A percentile compares a stretch with the other conserved stretches of the same genome.
Conservation (phyloP, 1,284 basidiomycete species). For the Ceraceosorus guamensis region DNA sequence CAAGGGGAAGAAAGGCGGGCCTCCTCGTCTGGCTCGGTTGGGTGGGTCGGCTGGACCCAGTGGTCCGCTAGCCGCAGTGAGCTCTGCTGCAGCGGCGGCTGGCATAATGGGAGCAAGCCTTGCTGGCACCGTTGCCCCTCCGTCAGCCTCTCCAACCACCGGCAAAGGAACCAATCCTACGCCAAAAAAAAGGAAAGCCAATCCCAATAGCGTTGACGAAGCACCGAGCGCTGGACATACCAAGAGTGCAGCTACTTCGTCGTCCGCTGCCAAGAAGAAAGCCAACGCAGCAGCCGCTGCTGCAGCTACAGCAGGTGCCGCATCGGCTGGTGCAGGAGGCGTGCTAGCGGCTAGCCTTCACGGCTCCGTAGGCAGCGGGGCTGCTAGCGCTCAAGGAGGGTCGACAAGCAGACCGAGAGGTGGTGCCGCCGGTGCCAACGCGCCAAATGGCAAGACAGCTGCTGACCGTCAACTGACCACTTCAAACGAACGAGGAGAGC, state of each 20-base stretch:
- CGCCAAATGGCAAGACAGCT: too few relatives aligned
- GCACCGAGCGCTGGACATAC: neutral
- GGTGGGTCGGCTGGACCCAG: neutral
- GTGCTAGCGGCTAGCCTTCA: too few relatives aligned
- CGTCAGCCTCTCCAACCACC: neutral
- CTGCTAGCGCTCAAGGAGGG: too few relatives aligned
- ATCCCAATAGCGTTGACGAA: neutral
- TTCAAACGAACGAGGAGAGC: too few relatives aligned
- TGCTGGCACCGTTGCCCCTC: neutral
- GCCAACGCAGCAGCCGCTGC: conserved; percentile 11
- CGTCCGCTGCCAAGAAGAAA: conserved; percentile 23
- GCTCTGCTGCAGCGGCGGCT: neutral
- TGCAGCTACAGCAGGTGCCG: too few relatives aligned
- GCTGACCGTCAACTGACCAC: too few relatives aligned
- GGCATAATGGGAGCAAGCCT: neutral
- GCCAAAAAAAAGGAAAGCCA: conserved; percentile 29
- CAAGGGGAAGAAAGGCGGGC: neutral
- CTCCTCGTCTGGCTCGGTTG: neutral
- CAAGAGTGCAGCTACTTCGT: neutral
- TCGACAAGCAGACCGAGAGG: too few relatives aligned
- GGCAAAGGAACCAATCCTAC: neutral
- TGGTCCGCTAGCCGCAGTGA: too few relatives aligned
- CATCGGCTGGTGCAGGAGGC: too few relatives aligned
- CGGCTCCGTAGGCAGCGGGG: too few relatives aligned
- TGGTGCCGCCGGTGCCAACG: too few relatives aligned